Evolutionary conservation across 1,284 basidiomycete species (phyloP), one percentile per base, ranked within the genome.

Genomic region (Pseudozyma tsukubaensis): DNA sequence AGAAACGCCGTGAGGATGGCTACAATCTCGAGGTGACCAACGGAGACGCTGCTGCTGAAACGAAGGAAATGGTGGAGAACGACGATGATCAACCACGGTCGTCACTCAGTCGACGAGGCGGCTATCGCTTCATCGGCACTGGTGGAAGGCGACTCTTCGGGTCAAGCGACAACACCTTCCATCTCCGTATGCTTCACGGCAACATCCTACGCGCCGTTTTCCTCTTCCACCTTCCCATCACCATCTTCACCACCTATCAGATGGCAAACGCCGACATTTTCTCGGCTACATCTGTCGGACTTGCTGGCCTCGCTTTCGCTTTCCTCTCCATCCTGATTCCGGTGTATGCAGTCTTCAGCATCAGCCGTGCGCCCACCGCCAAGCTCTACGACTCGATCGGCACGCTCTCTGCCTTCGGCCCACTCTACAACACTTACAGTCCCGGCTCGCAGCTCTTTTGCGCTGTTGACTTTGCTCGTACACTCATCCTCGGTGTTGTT

Each of bases 321-420:
- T 85, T 94, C 68, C 88, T 98, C 77, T 93, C 92, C 1, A 87
- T 97, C 51, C 84, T 92, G 16, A 86, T 94, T 32, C 96, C 96
- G 1, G 87, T 89, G 10, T 88, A 91, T 57, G 87, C 97, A 18
- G 87, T 96, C 59, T 86, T 91, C 65, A 90, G 91, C 36, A 89
- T 98, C 47, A 89, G 89, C 36, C 87, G 90, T 59, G 94, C 91
- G 0, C 89, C 92, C 10, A 94, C 92, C 8, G 91, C 91, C 82
- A 96, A 97, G 84, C 88, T 98, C 4, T 98, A 97, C 84, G 94
- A 96, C 75, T 94, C 96, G 84, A 94, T 94, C 11, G 89, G 92
- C 72, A 96, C 94, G 0, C 87, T 98, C 12, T 89, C 97, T n/a
- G 89, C 91, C 1, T 88, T 94, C 12, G 96, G 96, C 7, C 93